Conservation (phyloP, 805 yeast genomes). For the Yamadazyma sp. region DNA sequence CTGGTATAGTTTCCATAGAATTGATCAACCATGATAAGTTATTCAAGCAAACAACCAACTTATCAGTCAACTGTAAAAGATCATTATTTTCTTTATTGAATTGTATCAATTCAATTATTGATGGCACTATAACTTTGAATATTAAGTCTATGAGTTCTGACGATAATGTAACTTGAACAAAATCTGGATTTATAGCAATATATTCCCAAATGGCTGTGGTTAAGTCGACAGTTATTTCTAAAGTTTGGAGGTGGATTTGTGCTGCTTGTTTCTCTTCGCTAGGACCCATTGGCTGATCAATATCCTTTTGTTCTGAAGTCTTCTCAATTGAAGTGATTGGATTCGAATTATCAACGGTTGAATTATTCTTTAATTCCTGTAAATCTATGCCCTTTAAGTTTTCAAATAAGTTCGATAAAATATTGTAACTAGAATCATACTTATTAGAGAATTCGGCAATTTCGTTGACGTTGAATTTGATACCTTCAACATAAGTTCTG, state of each 20-base stretch:
- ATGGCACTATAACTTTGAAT: conserved; percentile 19
- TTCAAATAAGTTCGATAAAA: conserved; percentile 20
- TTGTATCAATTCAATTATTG: conserved; percentile 37
- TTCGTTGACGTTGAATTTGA: conserved; percentile 41
- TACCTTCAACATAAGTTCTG: conserved; percentile 38
- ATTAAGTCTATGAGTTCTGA: conserved; percentile 18
- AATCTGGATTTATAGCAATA: conserved; percentile 30
- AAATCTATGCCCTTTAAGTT: conserved; percentile 28
- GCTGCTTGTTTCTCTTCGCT: conserved; percentile 43
- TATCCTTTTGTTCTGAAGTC: conserved; percentile 14
- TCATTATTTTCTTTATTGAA: conserved; percentile 29
- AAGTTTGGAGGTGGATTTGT: conserved; percentile 53
- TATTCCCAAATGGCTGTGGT: conserved; percentile 72
- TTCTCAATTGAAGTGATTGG: conserved; percentile 24
- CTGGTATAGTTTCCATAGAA: conserved; percentile 28
- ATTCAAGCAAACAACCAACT: conserved; percentile 65
- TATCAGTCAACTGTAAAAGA: conserved; percentile 42
- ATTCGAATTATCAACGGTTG: conserved; percentile 33
- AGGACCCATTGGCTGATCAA: conserved; percentile 25
- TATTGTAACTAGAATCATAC: conserved; percentile 16
- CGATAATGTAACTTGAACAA: conserved; percentile 20
- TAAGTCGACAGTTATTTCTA: conserved; percentile 73
- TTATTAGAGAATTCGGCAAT: conserved; percentile 20
- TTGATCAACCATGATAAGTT: conserved; percentile 63
- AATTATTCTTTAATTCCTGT: conserved; percentile 22